These are phyloP conservation scores for Polychytrium aggregatum DNA, from an alignment of 192 early-diverging fungal species.

Conservation along the genomic window DNA sequence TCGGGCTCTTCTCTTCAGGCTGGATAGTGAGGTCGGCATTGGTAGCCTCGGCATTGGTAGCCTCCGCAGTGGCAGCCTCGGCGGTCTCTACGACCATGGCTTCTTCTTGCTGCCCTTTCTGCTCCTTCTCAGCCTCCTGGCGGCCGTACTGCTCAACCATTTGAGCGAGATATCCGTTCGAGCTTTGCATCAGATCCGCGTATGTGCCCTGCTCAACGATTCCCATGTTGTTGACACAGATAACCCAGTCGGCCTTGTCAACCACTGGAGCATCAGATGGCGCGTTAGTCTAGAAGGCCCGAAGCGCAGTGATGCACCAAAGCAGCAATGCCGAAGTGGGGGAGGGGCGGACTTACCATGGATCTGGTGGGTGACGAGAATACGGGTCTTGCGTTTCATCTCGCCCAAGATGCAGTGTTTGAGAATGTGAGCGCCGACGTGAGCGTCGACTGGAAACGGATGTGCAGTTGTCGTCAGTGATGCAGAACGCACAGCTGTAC, in stretches of 20 bases:
- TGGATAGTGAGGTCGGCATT: too few species aligned
- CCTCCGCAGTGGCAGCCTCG: too few species aligned
- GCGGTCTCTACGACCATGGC: too few species aligned
- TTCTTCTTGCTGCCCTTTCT: too few species aligned
- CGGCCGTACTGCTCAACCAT: constrained; percentile 39
- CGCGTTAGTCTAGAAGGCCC: too few species aligned
- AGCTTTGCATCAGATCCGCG: constrained; percentile 36
- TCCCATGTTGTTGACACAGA: constrained; percentile 44
- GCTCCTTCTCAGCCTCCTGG: constrained; percentile 26
- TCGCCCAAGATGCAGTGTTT: constrained; percentile 41
- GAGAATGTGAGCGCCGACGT: constrained; percentile 51
- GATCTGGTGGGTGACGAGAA: constrained; percentile 60
- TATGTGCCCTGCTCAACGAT: constrained; percentile 46
- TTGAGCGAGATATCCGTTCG: constrained; percentile 30
- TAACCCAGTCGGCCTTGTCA: constrained; percentile 46
- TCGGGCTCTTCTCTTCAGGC: too few species aligned
- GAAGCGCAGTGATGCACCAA: too few species aligned
- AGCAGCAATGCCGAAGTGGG: too few species aligned
- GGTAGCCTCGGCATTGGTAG: too few species aligned
- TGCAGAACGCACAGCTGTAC: too few species aligned
- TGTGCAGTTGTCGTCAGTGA: too few species aligned
- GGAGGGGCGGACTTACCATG: constrained; percentile 40
- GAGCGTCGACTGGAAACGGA: constrained; percentile 56
- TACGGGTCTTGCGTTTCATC: constrained; percentile 39
- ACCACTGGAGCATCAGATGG: too few species aligned